phyloP scores from a whole-genome alignment of 306 rosid genomes.

The Acacia confusa region DNA sequence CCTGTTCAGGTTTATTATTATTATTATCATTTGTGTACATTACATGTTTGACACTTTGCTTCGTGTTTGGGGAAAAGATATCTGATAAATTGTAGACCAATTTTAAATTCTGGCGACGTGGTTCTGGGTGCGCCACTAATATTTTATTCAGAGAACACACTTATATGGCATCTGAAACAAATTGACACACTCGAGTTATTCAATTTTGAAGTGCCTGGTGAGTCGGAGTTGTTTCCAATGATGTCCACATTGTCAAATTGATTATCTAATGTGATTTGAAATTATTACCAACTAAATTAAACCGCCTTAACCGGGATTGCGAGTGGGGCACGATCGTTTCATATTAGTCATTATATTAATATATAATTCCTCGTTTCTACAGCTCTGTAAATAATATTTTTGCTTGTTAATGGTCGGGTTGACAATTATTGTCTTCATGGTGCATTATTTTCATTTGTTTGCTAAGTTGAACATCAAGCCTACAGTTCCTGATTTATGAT shows the following conservation, averaged over 20 bases:
- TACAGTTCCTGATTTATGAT: slow-evolving; percentile 21
- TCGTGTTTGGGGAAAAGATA: background rate
- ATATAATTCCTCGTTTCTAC: slow-evolving; percentile 24
- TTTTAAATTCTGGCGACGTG: background rate
- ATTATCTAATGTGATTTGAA: slow-evolving; percentile 20
- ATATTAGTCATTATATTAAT: slow-evolving; percentile 7
- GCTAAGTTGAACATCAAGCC: background rate
- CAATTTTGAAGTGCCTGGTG: slow-evolving; percentile 29
- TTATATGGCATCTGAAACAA: background rate
- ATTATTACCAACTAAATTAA: slow-evolving; percentile 9
- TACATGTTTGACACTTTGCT: slow-evolving; percentile 1
- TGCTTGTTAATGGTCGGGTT: slow-evolving; percentile 18
- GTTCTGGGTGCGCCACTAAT: slow-evolving; percentile 39
- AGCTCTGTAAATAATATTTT: slow-evolving; percentile 3
- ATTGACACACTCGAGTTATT: slow-evolving; percentile 19
- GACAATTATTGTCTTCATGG: slow-evolving; percentile 40
- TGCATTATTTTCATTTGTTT: slow-evolving; percentile 41
- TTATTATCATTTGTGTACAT: background rate
- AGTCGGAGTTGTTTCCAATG: slow-evolving; percentile 28
- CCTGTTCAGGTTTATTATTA: background rate
- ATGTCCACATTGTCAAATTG: slow-evolving; percentile 34
- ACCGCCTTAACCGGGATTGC: slow-evolving; percentile 20
- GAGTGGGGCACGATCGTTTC: slow-evolving; percentile 15
- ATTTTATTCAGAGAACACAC: slow-evolving; percentile 7
- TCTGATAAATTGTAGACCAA: background rate